A percentile compares a stretch with the other conserved stretches of the same genome.
Evolutionary conservation across 2,329 filamentous ascomycete genomes (phyloP).

Genomic region (Ilyonectria mors-panacis): DNA sequence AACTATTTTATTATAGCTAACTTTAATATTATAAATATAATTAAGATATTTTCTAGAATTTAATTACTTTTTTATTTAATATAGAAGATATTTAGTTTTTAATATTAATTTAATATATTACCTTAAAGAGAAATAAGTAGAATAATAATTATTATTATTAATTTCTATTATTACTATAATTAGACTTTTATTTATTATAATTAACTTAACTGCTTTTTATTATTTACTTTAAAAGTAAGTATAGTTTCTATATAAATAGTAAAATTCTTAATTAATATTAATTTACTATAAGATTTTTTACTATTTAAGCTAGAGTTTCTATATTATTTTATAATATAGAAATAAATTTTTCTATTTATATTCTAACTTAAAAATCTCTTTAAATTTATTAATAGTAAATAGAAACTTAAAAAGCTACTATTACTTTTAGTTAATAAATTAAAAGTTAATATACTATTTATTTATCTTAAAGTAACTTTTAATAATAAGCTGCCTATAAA

Average conservation of each 20-base stretch:
- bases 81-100: slow-evolving; percentile 13
- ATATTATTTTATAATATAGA: slow-evolving; percentile 10
- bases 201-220: background rate
- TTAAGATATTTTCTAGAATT: background rate
- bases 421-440: slow-evolving; percentile 9
- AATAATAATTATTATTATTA: slow-evolving; percentile 1
- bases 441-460: background rate
- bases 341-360: slow-evolving; percentile 8
- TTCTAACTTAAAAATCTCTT: background rate
- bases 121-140: background rate
- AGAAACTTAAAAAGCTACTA: slow-evolving; percentile 2
- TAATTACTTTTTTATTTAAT: slow-evolving; percentile 2
- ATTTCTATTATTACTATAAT: slow-evolving; percentile 14
- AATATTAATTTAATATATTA: slow-evolving; percentile 13
- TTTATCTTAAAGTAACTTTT: slow-evolving; percentile 11
- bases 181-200: slow-evolving; percentile 21
- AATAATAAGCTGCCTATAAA: slow-evolving; percentile 10
- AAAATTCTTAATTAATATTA: slow-evolving; percentile 4
- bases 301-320: background rate
- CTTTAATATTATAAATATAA: slow-evolving; percentile 16
- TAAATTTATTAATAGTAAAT: slow-evolving; percentile 9
- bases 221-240: slow-evolving; percentile 5
- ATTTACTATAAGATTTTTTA: slow-evolving; percentile 4
- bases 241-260: background rate
- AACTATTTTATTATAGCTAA: slow-evolving; percentile 20